Percentiles rank a stretch among this genome's conserved stretches.
Conservation (phyloP, 352 stramenopile genomes). For the Globisporangium iwayamae region DNA sequence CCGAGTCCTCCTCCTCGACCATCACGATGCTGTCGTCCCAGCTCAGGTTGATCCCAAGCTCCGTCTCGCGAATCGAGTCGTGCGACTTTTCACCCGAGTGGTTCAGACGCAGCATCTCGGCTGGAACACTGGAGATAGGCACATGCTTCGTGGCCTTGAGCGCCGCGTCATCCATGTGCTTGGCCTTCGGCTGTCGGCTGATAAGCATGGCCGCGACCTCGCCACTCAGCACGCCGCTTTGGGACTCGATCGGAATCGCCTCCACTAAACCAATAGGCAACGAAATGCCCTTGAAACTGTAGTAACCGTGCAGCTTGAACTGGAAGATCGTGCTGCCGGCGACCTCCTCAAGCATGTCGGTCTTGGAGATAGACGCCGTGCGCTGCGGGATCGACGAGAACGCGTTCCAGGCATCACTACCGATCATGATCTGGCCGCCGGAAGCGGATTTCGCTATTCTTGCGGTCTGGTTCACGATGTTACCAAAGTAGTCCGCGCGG, state of each 20-base stretch:
- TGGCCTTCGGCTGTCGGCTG: slow-evolving; percentile 50
- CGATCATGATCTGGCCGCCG: slow-evolving; percentile 79
- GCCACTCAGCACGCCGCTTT: slow-evolving; percentile 40
- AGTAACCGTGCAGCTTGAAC: slow-evolving; percentile 84
- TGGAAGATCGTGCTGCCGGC: slow-evolving; percentile 62
- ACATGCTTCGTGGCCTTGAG: slow-evolving; percentile 45
- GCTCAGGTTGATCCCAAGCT: slow-evolving; percentile 62
- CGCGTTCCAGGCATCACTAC: slow-evolving; percentile 71
- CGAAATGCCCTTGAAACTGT: slow-evolving; percentile 85
- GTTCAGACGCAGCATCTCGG: slow-evolving; percentile 56
- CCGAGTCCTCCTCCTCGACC: slow-evolving; percentile 56
- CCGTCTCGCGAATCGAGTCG: slow-evolving; percentile 83
- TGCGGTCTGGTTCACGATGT: slow-evolving; percentile 88
- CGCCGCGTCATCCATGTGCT: slow-evolving; percentile 53
- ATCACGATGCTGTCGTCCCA: slow-evolving; percentile 77
- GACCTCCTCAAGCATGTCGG: slow-evolving; percentile 43
- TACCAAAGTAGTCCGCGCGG: slow-evolving; percentile 86
- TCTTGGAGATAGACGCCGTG: slow-evolving; percentile 31
- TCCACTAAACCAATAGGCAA: slow-evolving; percentile 76
- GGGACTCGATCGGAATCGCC: slow-evolving; percentile 67
- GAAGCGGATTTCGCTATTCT: slow-evolving; percentile 82
- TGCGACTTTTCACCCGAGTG: slow-evolving; percentile 61
- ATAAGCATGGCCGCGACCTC: slow-evolving; percentile 32
- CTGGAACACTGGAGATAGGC: slow-evolving; percentile 41
- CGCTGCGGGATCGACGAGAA: slow-evolving; percentile 41